phyloP scores from a whole-genome alignment of 2,329 filamentous ascomycete species.

The Ascochyta rabiei region DNA sequence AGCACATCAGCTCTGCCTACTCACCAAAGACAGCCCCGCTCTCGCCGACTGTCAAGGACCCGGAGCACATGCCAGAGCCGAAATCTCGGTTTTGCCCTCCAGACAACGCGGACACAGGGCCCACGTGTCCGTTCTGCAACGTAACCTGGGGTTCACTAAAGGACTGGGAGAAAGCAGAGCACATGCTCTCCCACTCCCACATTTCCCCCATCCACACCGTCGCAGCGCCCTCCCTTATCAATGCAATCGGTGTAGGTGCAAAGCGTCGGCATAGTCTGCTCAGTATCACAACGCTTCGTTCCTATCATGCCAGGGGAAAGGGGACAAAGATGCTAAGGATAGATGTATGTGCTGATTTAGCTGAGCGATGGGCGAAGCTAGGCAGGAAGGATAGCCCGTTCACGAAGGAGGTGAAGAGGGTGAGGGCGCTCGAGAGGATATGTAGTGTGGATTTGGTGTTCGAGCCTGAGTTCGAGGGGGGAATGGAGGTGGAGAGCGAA shows the following conservation, averaged over 20 bases:
- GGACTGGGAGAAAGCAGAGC: background rate
- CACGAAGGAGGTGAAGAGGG: background rate
- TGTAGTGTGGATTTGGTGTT: background rate
- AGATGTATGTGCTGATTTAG: background rate
- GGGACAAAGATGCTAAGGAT: background rate
- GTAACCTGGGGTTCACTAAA: background rate
- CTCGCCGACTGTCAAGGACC: background rate
- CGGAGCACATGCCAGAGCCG: background rate
- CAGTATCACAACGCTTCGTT: background rate
- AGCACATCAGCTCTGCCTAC: background rate
- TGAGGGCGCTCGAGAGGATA: background rate
- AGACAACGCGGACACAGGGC: background rate
- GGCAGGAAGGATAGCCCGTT: background rate
- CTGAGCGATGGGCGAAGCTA: background rate
- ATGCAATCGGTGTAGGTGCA: background rate
- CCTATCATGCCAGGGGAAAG: background rate
- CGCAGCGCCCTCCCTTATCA: background rate
- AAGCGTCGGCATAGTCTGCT: background rate
- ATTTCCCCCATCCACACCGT: background rate
- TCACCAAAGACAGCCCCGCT: background rate
- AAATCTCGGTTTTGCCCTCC: background rate
- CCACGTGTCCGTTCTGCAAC: constrained; percentile 3
- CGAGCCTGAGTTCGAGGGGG: too few species aligned
- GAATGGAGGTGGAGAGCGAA: too few species aligned
- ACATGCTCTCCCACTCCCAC: constrained; percentile 1